These are phyloP conservation scores for Chytridium lagenaria DNA, from an alignment of 371 early-diverging fungal species.

Conservation along the genomic window DNA sequence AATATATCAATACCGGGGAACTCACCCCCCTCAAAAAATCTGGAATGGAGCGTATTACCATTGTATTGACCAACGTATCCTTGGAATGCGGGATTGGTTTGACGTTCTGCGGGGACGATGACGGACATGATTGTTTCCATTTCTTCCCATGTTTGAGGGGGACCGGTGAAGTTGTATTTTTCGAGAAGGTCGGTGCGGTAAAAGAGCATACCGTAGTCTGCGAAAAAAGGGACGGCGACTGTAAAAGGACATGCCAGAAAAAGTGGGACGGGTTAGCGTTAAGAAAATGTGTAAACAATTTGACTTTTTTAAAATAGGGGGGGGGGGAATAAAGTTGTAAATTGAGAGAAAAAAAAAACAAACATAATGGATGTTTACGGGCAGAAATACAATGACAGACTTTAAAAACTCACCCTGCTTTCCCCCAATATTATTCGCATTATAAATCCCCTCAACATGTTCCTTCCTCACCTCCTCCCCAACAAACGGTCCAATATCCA, in stretches of 20 bases:
- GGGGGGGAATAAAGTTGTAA: no score
- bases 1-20: neutral
- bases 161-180: constrained; percentile 27
- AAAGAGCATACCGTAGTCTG: constrained; percentile 38
- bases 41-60: no score
- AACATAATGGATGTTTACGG: no score
- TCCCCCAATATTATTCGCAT: constrained; percentile 7
- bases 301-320: neutral
- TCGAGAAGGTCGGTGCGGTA: constrained; percentile 37
- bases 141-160: constrained; percentile 41
- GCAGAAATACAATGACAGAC: no score
- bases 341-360: no score
- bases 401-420: no score
- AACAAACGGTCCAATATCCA: neutral
- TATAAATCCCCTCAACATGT: neutral
- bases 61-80: constrained; percentile 33
- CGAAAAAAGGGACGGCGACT: constrained; percentile 6
- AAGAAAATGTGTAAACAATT: constrained; percentile 12
- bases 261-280: no score
- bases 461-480: neutral
- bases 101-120: constrained; percentile 8
- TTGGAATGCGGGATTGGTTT: constrained; percentile 15
- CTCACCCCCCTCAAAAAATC: no score
- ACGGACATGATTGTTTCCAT: constrained; percentile 27
- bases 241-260: no score